Evolutionary conservation across 768 basidiomycete species (phyloP).

Genomic region (Collybia sordida): DNA sequence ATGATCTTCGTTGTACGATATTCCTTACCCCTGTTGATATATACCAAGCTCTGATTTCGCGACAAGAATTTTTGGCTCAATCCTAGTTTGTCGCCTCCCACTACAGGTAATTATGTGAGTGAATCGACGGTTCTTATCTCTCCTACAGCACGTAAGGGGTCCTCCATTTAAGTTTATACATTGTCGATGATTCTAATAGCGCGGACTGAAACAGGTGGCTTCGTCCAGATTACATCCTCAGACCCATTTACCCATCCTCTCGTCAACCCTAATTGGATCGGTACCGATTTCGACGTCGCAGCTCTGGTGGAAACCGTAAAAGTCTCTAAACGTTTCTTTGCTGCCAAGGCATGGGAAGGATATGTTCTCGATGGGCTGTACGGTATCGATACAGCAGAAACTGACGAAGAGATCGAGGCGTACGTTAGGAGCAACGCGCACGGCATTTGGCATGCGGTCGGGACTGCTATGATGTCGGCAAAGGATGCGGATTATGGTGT

Average conservation of each 20-base stretch:
- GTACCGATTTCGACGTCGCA: not conserved
- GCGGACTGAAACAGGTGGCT: slow-evolving; percentile 8
- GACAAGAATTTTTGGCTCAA: not conserved
- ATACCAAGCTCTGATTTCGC: not conserved
- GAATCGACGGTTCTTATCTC: not conserved
- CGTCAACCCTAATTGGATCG: not conserved
- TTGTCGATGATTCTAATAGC: not conserved
- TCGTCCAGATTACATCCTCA: slow-evolving; percentile 1
- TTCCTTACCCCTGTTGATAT: not conserved
- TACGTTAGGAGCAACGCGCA: slow-evolving; percentile 7
- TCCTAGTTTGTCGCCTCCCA: too few species aligned
- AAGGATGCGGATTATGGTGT: slow-evolving; percentile 18
- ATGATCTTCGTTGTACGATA: not conserved
- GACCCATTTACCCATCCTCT: slow-evolving; percentile 5
- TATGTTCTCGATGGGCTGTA: not conserved
- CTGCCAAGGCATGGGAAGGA: slow-evolving; percentile 10
- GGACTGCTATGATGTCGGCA: slow-evolving; percentile 19
- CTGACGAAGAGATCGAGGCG: slow-evolving; percentile 4
- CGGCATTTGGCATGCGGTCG: slow-evolving; percentile 16
- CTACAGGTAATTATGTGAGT: too few species aligned
- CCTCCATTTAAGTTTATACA: not conserved
- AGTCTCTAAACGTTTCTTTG: slow-evolving; percentile 7
- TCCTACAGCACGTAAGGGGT: slow-evolving; percentile 1
- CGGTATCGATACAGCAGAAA: not conserved
- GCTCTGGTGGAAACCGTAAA: slow-evolving; percentile 11